These are phyloP conservation scores for Candida nitratophila DNA, from an alignment of 805 yeast genomes.

Conservation along the genomic window DNA sequence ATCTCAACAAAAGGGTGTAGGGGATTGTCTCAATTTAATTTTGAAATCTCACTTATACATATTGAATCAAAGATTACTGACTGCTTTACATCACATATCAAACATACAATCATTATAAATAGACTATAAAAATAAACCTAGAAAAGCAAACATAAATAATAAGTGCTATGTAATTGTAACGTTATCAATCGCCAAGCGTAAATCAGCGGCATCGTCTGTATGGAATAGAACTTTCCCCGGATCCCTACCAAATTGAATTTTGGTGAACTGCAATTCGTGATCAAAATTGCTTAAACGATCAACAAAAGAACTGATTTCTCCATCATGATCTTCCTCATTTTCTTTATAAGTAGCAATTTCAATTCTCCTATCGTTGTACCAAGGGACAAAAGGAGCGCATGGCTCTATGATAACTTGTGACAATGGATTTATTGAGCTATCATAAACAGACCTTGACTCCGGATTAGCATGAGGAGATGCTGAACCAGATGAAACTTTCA, in stretches of 20 bases:
- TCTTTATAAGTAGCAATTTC: slow-evolving; percentile 12
- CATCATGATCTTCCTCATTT: neutral
- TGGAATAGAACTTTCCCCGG: neutral
- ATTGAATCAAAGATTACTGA: too few relatives aligned
- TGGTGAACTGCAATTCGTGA: neutral
- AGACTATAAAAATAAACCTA: too few relatives aligned
- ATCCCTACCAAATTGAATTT: neutral
- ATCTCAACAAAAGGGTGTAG: slow-evolving; percentile 14
- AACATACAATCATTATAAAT: too few relatives aligned
- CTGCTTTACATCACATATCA: too few relatives aligned
- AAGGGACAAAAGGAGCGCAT: slow-evolving; percentile 27
- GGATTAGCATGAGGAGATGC: too few relatives aligned
- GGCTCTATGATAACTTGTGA: slow-evolving; percentile 54
- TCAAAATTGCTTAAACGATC: neutral
- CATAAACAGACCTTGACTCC: neutral
- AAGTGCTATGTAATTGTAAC: neutral
- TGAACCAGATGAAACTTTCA: too few relatives aligned
- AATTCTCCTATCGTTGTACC: slow-evolving; percentile 17
- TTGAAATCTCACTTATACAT: neutral
- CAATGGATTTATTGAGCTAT: slow-evolving; percentile 24
- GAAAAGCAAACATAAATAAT: too few relatives aligned
- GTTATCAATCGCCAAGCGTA: neutral
- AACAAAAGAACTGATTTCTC: neutral
- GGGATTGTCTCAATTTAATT: too few relatives aligned
- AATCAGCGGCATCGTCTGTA: neutral